Conservation (phyloP, 768 basidiomycete genomes). For the Mycena rosella region DNA sequence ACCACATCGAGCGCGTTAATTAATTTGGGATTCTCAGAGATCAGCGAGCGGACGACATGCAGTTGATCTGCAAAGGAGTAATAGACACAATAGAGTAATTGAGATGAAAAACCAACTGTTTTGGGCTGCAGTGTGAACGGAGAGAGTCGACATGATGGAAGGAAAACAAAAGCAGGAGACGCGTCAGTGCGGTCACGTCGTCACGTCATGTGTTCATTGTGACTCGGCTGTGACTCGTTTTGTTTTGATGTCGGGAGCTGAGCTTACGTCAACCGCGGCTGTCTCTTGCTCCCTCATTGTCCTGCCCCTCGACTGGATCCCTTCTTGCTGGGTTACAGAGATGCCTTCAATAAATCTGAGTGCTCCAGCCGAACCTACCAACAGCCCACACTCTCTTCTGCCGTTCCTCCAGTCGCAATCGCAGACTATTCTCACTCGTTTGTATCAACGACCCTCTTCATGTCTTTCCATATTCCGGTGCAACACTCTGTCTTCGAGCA, state of each 20-base stretch:
- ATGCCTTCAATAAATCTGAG: constrained; percentile 42
- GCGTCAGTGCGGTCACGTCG: constrained; percentile 26
- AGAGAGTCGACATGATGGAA: constrained; percentile 57
- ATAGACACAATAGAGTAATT: background rate
- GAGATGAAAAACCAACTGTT: constrained; percentile 68
- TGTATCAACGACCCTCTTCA: constrained; percentile 89
- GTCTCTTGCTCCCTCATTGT: constrained; percentile 2
- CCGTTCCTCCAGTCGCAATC: constrained; percentile 88
- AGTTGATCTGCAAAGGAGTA: constrained; percentile 64
- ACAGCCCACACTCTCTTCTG: constrained; percentile 73
- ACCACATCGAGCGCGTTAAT: constrained; percentile 77
- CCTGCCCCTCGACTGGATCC: constrained; percentile 34
- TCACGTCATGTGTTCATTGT: no score
- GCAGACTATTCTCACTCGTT: constrained; percentile 78
- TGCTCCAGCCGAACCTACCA: constrained; percentile 39
- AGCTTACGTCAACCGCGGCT: constrained; percentile 17
- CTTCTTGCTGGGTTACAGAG: background rate
- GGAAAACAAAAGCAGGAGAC: constrained; percentile 5
- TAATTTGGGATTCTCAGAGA: constrained; percentile 71
- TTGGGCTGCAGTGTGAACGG: constrained; percentile 76
- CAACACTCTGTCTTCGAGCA: constrained; percentile 37
- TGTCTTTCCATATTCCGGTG: constrained; percentile 93
- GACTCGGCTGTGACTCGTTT: no score
- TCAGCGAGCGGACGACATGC: constrained; percentile 74
- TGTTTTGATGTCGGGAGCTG: background rate